These are phyloP conservation scores for Populus hybrid DNA, from an alignment of 441 rosid genomes.

Conservation along the genomic window DNA sequence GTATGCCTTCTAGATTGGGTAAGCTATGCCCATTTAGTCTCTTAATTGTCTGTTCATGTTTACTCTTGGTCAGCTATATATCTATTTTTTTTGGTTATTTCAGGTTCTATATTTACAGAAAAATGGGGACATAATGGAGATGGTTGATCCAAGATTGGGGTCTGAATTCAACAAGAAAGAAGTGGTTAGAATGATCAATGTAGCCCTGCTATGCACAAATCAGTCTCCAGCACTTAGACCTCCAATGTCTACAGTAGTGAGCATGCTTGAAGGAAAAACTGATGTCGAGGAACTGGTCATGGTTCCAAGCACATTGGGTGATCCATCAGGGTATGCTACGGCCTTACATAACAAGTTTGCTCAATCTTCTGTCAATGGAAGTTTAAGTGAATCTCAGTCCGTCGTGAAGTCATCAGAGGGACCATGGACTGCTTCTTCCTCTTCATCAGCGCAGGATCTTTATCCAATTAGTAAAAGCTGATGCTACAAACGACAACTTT, in stretches of 20 bases:
- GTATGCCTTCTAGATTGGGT: conserved; percentile 59
- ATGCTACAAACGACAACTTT: too few relatives aligned
- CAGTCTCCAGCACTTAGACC: conserved; percentile 53
- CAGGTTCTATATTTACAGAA: conserved; percentile 51
- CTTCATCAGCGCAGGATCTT: not conserved
- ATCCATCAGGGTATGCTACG: not conserved
- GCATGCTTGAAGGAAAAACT: conserved; percentile 56
- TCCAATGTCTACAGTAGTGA: conserved; percentile 62
- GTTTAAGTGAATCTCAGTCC: not conserved
- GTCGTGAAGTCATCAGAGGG: not conserved
- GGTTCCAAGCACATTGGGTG: not conserved
- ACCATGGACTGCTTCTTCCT: not conserved
- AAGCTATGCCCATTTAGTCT: not conserved
- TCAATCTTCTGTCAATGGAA: not conserved
- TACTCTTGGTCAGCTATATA: not conserved
- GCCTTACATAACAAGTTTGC: not conserved
- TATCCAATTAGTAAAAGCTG: not conserved
- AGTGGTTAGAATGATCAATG: conserved; percentile 48
- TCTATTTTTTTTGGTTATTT: not conserved
- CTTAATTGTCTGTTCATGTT: not conserved
- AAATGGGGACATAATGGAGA: conserved; percentile 38
- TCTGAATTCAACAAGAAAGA: conserved; percentile 41
- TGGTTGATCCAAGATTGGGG: conserved; percentile 49
- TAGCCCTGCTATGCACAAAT: conserved; percentile 57
- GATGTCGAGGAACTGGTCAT: not conserved